These are phyloP conservation scores for Pseudevernia furfuracea DNA, from an alignment of 495 filamentous ascomycete species.

Conservation along the genomic window DNA sequence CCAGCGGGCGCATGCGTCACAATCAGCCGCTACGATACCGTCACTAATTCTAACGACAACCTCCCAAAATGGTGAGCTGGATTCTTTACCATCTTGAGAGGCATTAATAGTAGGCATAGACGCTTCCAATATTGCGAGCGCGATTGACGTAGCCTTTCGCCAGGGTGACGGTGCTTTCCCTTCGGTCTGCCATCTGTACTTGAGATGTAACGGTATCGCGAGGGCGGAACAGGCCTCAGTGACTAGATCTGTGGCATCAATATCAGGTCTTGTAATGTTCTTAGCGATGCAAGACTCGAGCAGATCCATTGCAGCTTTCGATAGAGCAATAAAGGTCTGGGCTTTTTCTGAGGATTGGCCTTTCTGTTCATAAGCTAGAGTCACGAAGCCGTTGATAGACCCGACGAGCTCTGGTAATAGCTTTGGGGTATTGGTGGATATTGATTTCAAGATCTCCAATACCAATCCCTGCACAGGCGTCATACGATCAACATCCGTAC, in stretches of 20 bases:
- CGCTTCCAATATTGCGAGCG: slow-evolving; percentile 59
- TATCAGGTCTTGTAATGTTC: slow-evolving; percentile 54
- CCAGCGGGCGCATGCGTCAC: slow-evolving; percentile 34
- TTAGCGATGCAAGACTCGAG: slow-evolving; percentile 55
- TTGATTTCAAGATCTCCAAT: slow-evolving; percentile 60
- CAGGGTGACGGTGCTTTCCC: slow-evolving; percentile 62
- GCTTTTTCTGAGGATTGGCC: not conserved
- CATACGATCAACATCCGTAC: slow-evolving; percentile 73
- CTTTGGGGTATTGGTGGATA: slow-evolving; percentile 59
- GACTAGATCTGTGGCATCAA: slow-evolving; percentile 59
- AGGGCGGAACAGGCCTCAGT: slow-evolving; percentile 55
- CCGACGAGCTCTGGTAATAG: slow-evolving; percentile 61
- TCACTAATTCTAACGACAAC: slow-evolving; percentile 51
- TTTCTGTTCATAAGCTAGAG: slow-evolving; percentile 51
- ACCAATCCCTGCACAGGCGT: slow-evolving; percentile 72
- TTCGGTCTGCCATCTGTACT: slow-evolving; percentile 55
- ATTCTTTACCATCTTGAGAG: slow-evolving; percentile 43
- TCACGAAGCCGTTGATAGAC: slow-evolving; percentile 60
- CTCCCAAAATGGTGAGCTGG: slow-evolving; percentile 47
- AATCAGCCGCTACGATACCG: slow-evolving; percentile 53
- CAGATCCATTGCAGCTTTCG: slow-evolving; percentile 64
- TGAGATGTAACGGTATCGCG: slow-evolving; percentile 57
- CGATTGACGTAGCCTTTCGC: slow-evolving; percentile 65
- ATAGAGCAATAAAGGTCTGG: slow-evolving; percentile 75
- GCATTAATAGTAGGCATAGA: slow-evolving; percentile 55